phyloP scores from a whole-genome alignment of 192 early-diverging fungal species.

The Coemansia sp. region DNA sequence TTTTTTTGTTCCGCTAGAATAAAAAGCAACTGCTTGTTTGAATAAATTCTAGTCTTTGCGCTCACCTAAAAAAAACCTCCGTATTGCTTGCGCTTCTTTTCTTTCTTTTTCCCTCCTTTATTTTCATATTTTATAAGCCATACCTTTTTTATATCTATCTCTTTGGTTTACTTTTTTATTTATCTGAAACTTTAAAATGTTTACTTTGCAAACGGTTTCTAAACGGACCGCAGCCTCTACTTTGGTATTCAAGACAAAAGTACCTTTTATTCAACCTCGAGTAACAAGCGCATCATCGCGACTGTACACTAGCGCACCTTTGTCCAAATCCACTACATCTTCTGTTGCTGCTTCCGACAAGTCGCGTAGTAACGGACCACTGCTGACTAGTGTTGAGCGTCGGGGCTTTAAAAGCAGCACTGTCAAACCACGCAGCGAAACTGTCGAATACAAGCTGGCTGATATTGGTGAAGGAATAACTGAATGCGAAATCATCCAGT shows the following conservation, averaged over 20 bases:
- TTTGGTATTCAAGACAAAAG: too few relatives aligned
- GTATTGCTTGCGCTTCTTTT: too few relatives aligned
- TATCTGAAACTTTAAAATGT: neutral
- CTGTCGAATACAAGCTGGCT: constrained; percentile 80
- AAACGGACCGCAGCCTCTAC: neutral
- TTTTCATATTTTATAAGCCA: neutral
- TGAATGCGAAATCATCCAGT: constrained; percentile 96
- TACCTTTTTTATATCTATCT: neutral
- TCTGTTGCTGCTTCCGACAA: neutral
- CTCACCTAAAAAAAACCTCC: too few relatives aligned
- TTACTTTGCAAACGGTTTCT: neutral
- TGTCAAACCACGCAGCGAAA: constrained; percentile 13
- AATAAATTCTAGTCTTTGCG: too few relatives aligned
- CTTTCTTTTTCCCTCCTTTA: neutral
- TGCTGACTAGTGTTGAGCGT: neutral
- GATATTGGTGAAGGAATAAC: constrained; percentile 99
- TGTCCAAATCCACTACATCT: neutral
- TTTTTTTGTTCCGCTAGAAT: neutral
- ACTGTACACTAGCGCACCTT: neutral
- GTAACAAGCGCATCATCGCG: neutral
- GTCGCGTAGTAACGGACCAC: too few relatives aligned
- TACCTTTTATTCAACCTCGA: too few relatives aligned
- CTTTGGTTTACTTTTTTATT: neutral
- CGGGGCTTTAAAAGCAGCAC: constrained; percentile 54
- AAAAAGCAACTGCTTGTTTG: too few relatives aligned